These are phyloP conservation scores for Rhodotorula sphaerocarpa DNA, from an alignment of 768 basidiomycete species.

Conservation along the genomic window DNA sequence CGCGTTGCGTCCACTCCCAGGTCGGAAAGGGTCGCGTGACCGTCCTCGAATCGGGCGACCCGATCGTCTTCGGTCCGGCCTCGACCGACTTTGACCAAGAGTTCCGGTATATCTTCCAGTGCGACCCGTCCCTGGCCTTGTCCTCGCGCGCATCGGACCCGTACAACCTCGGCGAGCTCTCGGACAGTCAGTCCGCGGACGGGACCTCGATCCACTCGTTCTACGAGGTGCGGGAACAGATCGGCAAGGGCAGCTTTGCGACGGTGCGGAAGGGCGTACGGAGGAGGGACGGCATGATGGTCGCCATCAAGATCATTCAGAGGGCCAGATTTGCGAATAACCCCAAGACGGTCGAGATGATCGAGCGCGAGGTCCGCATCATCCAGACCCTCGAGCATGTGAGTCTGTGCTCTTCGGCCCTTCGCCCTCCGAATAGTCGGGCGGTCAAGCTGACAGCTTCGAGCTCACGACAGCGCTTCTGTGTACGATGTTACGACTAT, in stretches of 20 bases:
- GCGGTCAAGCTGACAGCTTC: too few relatives aligned
- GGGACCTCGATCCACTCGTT: constrained; percentile 40
- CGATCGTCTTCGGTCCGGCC: constrained; percentile 67
- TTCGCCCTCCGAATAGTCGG: too few relatives aligned
- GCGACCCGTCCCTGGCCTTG: not conserved
- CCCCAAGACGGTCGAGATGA: constrained; percentile 43
- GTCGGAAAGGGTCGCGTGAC: constrained; percentile 54
- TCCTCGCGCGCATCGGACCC: not conserved
- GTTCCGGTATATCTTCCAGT: constrained; percentile 32
- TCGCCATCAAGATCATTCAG: constrained; percentile 78
- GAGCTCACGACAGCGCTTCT: constrained; percentile 37
- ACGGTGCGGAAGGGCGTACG: constrained; percentile 76
- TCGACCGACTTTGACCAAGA: constrained; percentile 41
- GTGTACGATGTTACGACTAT: constrained; percentile 37
- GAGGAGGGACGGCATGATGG: constrained; percentile 61
- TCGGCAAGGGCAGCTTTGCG: constrained; percentile 87
- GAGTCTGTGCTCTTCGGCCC: constrained; percentile 27
- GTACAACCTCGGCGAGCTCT: constrained; percentile 24
- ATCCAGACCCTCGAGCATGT: constrained; percentile 65
- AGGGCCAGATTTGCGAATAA: constrained; percentile 30
- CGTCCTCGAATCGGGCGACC: constrained; percentile 68
- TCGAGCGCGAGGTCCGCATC: constrained; percentile 69
- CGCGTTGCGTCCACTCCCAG: constrained; percentile 43
- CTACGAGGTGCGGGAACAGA: constrained; percentile 45
- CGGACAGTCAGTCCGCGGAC: constrained; percentile 1